Evolutionary conservation across 164 flowering plant species (phyloP), one percentile per base, ranked within the genome.

Genomic region (Aristolochia fimbriata): DNA sequence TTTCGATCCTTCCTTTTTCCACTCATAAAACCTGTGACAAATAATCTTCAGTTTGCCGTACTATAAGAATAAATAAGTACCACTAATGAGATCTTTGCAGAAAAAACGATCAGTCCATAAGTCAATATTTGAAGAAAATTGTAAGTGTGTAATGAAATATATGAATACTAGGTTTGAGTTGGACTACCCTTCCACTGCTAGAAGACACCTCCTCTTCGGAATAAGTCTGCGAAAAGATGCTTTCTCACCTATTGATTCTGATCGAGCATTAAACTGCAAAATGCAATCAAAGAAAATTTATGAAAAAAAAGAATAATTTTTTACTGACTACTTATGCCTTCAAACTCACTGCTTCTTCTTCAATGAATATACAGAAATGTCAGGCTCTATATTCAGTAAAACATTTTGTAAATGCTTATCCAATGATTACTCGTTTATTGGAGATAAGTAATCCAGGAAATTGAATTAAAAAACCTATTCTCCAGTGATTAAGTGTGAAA

Each of bases 191-290:
- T 93, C 97, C 6, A 83, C 84, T 3, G 81, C 80, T 59, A 90
- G 85, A 57, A 90, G 75, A 68, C 97, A 93, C 53, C 99, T 77
- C 47, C 62, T 88, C n/a, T 85, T 83, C 31, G 89, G 95, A 75
- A 93, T 50, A 20, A 93, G 76, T 19, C 97, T 91, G 43, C 89
- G 89, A 65, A 93, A 93, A 58, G 97, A 88, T 55, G 97, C 81
- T 73, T 90, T 90, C 62, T 93, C 95, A 68, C 31, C 15, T 37
- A 88, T 31, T 16, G 99, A 81, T 70, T 93, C 97, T 23, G 90
- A 82, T 25, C 93, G 85, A 58, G 99, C 99, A 86, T 93, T 93
- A 71, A 93, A 93, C 97, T 90, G 90, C 60, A 78, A 61, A 25
- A 27, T 3, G n/a, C 30, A 27, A 27, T 27, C 30, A 19, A 52